Evolutionary conservation across 164 flowering plant genomes (phyloP).

Genomic region (Chimonanthus praecox): DNA sequence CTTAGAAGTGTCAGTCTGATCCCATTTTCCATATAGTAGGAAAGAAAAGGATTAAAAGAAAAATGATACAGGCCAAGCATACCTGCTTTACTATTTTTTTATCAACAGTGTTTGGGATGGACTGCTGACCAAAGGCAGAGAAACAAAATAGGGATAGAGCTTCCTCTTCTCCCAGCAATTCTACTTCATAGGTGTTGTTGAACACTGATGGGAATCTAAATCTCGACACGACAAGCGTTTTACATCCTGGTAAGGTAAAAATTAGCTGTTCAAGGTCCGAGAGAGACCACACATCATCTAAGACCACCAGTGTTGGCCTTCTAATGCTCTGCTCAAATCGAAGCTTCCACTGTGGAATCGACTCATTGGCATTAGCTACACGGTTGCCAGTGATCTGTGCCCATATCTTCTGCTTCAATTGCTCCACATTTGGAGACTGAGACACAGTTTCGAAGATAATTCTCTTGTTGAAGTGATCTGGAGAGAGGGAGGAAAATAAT

Average conservation of each 20-base stretch:
- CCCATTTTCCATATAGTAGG: not conserved
- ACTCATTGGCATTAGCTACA: not conserved
- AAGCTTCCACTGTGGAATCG: constrained; percentile 30
- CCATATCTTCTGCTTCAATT: constrained; percentile 39
- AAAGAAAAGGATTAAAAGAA: constrained; percentile 2
- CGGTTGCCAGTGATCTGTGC: constrained; percentile 30
- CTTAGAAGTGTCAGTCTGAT: not conserved
- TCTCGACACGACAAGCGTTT: constrained; percentile 57
- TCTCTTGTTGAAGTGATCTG: constrained; percentile 51
- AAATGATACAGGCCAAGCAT: not conserved
- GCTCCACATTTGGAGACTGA: constrained; percentile 66
- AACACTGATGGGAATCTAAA: constrained; percentile 22
- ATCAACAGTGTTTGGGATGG: constrained; percentile 39
- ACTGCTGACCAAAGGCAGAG: constrained; percentile 51
- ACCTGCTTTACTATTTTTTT: constrained; percentile 62
- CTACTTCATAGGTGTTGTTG: constrained; percentile 35
- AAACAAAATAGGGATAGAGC: constrained; percentile 56
- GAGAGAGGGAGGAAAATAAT: constrained; percentile 2
- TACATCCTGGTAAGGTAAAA: constrained; percentile 51
- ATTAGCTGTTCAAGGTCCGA: constrained; percentile 50
- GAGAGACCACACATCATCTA: constrained; percentile 68
- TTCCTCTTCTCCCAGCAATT: constrained; percentile 53
- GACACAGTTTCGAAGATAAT: constrained; percentile 70
- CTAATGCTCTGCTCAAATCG: constrained; percentile 17
- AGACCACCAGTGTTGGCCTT: constrained; percentile 36